Base-by-base conservation (phyloP, 495 filamentous ascomycete genomes). In the Aspergillus biplanus region DNA sequence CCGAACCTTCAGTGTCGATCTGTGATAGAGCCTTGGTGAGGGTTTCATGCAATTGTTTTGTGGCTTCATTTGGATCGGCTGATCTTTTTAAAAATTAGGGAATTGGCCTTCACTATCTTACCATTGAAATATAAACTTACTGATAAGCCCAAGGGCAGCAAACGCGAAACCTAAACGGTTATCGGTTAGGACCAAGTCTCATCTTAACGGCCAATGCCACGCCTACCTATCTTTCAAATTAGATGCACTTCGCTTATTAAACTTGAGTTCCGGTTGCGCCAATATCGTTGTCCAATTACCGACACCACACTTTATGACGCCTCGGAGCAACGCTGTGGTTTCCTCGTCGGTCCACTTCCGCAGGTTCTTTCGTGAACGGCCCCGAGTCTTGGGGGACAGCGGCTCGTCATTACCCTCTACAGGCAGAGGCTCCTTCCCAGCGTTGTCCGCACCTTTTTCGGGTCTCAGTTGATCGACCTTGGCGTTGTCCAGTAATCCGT, bases 201-300 rank as follows among this genome's bases (percentile, higher is more conserved):
- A 47, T 37, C 55, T n/a, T 21, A 16, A 35, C 42, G 13, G 37
- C 5, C 49, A 33, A 53, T 6, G 35, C 31, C 12, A 42, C 47
- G 61, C 48, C 73, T 77, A 83, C 80, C 89, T 84, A 73, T 97
- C 92, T 78, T 96, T 97, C 62, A 97, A 73, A 69, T 97, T 92
- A 11, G 91, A 87, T 16, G 90, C 86, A 34, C 86, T 89, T 46
- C 92, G 83, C 35, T 83, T 82, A 67, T 93, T 88, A 75, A 97
- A 97, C 16, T 78, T 80, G 66, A 91, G 89, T 32, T 88, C 86
- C 1, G 86, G 77, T 61, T 92, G 87, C 11, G 89, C 82, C n/a
- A 95, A 73, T 15, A 97, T 96, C 48, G 86, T 85, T 42, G 89
- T 95, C 93, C 93, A 97, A 69, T 87, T 92, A 18, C 92, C 92